Conservation (phyloP, 805 yeast species). For the Yueomyces sp. region DNA sequence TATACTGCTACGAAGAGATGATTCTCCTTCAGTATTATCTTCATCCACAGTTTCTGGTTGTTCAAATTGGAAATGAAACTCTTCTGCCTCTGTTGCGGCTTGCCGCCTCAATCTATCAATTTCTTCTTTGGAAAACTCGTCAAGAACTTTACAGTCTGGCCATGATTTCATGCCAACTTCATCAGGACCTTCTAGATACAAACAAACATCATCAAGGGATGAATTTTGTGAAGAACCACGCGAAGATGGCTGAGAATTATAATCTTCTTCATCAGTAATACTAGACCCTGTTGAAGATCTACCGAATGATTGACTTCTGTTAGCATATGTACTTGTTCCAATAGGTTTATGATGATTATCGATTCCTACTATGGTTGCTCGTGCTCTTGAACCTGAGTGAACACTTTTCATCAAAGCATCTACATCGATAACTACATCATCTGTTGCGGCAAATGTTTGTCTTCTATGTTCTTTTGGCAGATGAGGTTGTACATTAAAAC, state of each 20-base stretch:
- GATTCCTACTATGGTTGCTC: no score
- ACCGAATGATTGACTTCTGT: not conserved
- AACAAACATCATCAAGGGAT: conserved; percentile 84
- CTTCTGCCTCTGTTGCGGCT: conserved; percentile 27
- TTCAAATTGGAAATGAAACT: conserved; percentile 26
- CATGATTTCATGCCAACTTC: conserved; percentile 30
- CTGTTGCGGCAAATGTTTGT: conserved; percentile 6
- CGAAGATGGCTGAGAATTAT: conserved; percentile 31
- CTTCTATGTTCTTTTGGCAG: conserved; percentile 2
- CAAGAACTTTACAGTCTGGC: conserved; percentile 74
- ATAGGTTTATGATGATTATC: no score
- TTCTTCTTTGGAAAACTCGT: conserved; percentile 69
- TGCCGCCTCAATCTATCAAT: conserved; percentile 32
- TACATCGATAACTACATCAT: conserved; percentile 24
- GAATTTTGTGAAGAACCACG: conserved; percentile 39
- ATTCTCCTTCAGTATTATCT: not conserved
- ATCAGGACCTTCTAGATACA: conserved; percentile 52
- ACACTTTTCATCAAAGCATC: conserved; percentile 19
- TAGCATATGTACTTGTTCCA: no score
- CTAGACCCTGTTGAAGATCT: not conserved
- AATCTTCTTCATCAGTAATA: conserved; percentile 17
- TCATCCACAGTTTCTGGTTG: conserved; percentile 1
- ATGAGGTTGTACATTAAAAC: not conserved
- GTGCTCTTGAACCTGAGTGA: no score
- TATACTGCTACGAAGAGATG: not conserved